A percentile compares a stretch with the other conserved stretches of the same genome.
Evolutionary conservation across 352 stramenopile genomes (phyloP).

Genomic region (Phytophthora melonis): DNA sequence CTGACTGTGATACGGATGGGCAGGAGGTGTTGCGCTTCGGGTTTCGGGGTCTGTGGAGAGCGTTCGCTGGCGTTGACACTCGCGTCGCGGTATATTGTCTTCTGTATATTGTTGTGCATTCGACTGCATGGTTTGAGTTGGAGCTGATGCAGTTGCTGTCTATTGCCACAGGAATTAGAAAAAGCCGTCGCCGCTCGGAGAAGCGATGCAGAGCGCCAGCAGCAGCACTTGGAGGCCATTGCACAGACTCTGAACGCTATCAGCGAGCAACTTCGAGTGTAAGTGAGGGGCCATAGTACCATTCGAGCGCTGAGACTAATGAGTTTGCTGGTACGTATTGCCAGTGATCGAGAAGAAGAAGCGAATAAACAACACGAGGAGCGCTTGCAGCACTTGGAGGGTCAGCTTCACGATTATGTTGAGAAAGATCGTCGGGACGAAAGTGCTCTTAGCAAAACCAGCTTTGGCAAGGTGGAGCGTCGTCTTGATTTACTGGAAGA

Average conservation of each 20-base stretch:
- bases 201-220: constrained; percentile 34
- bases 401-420: constrained; percentile 16
- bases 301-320: background rate
- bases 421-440: constrained; percentile 12
- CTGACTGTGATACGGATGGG: background rate
- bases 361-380: constrained; percentile 15
- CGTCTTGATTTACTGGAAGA: constrained; percentile 63
- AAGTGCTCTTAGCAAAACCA: constrained; percentile 5
- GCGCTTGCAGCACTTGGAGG: constrained; percentile 24
- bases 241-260: constrained; percentile 53
- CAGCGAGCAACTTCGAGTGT: constrained; percentile 56
- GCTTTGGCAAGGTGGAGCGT: constrained; percentile 40
- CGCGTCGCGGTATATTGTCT: constrained; percentile 34
- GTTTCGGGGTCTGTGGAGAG: constrained; percentile 48
- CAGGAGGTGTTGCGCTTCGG: constrained; percentile 62
- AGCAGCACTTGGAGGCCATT: constrained; percentile 54
- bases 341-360: constrained; percentile 32
- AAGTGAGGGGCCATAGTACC: constrained; percentile 5
- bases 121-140: background rate
- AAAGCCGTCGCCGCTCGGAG: constrained; percentile 21
- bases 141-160: background rate
- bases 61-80: constrained; percentile 27
- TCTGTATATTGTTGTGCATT: background rate
- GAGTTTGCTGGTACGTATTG: too few relatives aligned
- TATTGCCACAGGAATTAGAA: constrained; percentile 31